Conservation (phyloP, 2,329 filamentous ascomycete species). For the Fusarium sp. region DNA sequence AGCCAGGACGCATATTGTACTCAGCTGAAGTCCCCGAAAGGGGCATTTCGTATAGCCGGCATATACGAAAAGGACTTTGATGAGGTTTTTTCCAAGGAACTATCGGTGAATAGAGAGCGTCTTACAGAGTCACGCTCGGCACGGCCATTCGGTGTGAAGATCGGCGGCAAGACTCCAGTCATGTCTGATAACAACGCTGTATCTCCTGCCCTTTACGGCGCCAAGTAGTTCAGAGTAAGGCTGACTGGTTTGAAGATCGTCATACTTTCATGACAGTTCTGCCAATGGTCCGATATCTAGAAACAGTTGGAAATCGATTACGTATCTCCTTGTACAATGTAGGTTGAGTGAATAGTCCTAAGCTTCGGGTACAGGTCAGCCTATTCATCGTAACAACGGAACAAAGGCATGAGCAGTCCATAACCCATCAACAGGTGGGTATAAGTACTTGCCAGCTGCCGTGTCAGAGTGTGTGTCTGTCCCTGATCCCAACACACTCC, state of each 20-base stretch:
- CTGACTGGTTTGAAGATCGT: neutral
- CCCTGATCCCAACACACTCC: neutral
- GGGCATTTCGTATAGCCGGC: neutral
- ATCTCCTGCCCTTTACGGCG: neutral
- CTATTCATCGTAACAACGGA: too few species aligned
- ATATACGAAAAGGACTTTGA: neutral
- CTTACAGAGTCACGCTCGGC: neutral
- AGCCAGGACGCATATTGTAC: neutral
- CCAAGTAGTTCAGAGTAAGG: neutral
- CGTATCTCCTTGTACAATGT: neutral
- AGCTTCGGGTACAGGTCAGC: too few species aligned
- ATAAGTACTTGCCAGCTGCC: neutral
- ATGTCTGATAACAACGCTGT: neutral
- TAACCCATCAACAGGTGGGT: neutral
- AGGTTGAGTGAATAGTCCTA: neutral
- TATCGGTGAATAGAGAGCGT: neutral
- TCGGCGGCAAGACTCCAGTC: neutral
- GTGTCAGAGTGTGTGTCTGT: neutral
- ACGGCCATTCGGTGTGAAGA: neutral
- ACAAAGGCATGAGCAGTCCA: neutral
- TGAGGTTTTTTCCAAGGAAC: neutral
- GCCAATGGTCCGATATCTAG: neutral
- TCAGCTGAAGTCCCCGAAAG: neutral
- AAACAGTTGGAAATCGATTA: neutral
- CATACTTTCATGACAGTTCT: neutral